Evolutionary conservation across 345 rosid genomes (phyloP).

Genomic region (Citrus medica): DNA sequence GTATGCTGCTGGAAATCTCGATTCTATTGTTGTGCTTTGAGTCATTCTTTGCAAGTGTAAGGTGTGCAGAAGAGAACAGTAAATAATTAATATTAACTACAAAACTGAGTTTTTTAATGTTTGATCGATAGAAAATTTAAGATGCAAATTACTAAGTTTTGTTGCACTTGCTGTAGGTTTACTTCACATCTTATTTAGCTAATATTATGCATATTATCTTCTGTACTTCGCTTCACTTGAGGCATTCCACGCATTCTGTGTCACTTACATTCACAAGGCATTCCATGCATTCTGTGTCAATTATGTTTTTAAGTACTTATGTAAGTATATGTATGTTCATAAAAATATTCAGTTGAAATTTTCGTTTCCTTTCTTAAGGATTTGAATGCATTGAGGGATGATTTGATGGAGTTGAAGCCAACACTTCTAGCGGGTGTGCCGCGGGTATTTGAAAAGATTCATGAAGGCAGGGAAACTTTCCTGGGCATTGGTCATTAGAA

Average conservation of each 20-base stretch:
- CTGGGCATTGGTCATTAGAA: neutral
- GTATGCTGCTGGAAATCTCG: conserved; percentile 34
- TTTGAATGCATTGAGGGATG: conserved; percentile 80
- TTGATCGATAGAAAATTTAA: neutral
- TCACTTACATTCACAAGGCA: neutral
- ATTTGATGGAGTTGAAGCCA: conserved; percentile 80
- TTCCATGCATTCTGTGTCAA: too few species aligned
- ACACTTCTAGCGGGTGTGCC: conserved; percentile 95
- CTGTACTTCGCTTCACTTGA: neutral
- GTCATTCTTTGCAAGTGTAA: neutral
- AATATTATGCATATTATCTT: neutral
- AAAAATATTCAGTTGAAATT: neutral
- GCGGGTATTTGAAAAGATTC: conserved; percentile 82
- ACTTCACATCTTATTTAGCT: neutral
- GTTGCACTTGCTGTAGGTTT: neutral
- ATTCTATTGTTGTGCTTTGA: neutral
- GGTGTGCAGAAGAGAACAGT: neutral
- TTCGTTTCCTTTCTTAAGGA: conserved; percentile 33
- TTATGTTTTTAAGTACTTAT: neutral
- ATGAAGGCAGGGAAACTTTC: conserved; percentile 51
- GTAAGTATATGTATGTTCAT: neutral
- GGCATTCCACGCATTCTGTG: neutral
- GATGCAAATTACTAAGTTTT: neutral
- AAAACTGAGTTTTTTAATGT: neutral
- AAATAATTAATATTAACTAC: neutral